These are phyloP conservation scores for Besnoitia besnoiti DNA, from an alignment of 169 alveolate genomes.

Conservation along the genomic window DNA sequence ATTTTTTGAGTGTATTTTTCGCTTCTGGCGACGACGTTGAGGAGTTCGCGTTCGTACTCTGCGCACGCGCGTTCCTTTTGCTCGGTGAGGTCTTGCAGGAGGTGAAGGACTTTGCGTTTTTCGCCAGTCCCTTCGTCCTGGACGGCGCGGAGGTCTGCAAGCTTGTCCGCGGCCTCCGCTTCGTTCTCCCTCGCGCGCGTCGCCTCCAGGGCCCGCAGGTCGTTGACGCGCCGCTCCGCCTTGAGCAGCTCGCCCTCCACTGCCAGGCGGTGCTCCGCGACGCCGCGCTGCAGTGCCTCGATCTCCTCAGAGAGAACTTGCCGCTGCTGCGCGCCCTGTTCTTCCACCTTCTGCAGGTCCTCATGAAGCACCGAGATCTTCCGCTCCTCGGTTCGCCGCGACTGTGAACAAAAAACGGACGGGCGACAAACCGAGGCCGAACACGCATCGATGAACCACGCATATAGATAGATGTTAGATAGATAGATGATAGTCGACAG, in stretches of 20 bases:
- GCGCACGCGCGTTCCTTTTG: neutral
- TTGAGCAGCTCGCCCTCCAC: neutral
- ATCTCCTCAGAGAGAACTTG: neutral
- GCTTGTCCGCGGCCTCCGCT: neutral
- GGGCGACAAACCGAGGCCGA: neutral
- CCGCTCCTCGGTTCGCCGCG: conserved; percentile 21
- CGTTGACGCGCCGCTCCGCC: neutral
- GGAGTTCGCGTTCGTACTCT: neutral
- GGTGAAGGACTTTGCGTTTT: neutral
- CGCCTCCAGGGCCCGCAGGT: neutral
- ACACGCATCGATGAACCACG: no score
- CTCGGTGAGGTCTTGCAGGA: conserved; percentile 1
- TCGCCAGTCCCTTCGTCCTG: neutral
- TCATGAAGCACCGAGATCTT: neutral
- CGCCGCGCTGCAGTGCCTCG: neutral
- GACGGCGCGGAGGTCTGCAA: neutral
- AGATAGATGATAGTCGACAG: no score
- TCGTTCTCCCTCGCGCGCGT: neutral
- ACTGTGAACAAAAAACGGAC: neutral
- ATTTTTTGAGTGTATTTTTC: neutral
- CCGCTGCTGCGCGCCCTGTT: neutral
- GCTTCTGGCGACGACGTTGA: neutral
- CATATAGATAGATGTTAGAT: no score
- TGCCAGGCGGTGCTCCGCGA: neutral
- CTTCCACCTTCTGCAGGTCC: neutral